Base-by-base conservation (phyloP, 352 stramenopile genomes). In the Phytophthora pistaciae region DNA sequence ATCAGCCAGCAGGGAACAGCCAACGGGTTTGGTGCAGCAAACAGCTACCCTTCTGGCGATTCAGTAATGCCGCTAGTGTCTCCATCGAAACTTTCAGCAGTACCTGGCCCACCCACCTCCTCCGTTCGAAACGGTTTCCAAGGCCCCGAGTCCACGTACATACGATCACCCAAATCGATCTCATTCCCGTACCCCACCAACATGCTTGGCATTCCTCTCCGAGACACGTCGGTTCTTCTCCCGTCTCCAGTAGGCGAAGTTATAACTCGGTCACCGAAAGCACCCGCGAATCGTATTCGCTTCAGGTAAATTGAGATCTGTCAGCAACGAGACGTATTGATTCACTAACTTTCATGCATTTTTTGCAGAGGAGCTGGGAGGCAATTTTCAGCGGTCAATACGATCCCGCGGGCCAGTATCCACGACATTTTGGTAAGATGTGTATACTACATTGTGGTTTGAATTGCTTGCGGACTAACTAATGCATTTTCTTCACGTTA, bases 331-430 rank as follows among this genome's bases (percentile, higher is more conserved):
- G 7, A 20, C 21, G 27, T 49, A 29, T 25, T 23, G 48, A 25
- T 56, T 21, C 33, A 33, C 52, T 70, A 58, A 62, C 18, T 27
- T 53, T 44, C 44, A 46, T 56, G 36, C 21, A 8, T 9, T 56
- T 50, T 9, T 56, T 50, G 21, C 40, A 88, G 79, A 63, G 83
- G 85, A 21, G 80, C 69, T 54, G 84, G 85, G 3, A 78, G 77
- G 21, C 85, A 93, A 64, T 93, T 89, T 48, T 67, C 82, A 31
- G 82, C 72, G 1, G 74, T 93, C 3, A 85, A 67, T 23, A 72
- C 49, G n/a, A 56, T 78, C 13, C 62, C 82, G n/a, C 77, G 68
- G 44, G 33, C 50, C 9, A 72, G 53, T n/a, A 59, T 82, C 31
- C 64, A 76, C 31, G 78, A 83, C 23, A 73, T 90, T 29, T 65